Conservation (phyloP, 1,139 yeast species). For the Sugiyamaella grinbergsii region DNA sequence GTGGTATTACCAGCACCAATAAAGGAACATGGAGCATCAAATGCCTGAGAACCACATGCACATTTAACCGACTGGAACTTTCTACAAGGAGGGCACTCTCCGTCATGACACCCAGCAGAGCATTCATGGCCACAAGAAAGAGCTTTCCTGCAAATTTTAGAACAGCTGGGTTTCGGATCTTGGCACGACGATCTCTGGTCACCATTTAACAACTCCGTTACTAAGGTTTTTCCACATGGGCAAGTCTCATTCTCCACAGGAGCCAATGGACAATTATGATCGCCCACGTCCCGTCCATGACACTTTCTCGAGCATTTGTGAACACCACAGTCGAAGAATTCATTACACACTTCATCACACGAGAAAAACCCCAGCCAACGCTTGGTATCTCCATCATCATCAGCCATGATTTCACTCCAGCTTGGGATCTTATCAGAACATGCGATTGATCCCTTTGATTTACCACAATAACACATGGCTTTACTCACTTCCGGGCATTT, state of each 20-base stretch:
- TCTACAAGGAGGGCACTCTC: slow-evolving; percentile 68
- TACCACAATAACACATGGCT: slow-evolving; percentile 77
- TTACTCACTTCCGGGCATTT: slow-evolving; percentile 53
- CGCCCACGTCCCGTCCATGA: slow-evolving; percentile 51
- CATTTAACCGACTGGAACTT: slow-evolving; percentile 51
- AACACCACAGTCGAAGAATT: slow-evolving; percentile 62
- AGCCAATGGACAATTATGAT: slow-evolving; percentile 60
- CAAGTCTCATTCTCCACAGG: slow-evolving; percentile 65
- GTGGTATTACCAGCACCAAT: slow-evolving; percentile 56
- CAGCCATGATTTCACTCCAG: slow-evolving; percentile 19
- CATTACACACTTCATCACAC: slow-evolving; percentile 57
- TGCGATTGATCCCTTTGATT: slow-evolving; percentile 36
- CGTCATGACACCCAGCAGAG: slow-evolving; percentile 70
- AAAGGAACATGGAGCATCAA: slow-evolving; percentile 65
- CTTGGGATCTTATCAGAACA: slow-evolving; percentile 33
- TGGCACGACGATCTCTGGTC: slow-evolving; percentile 52
- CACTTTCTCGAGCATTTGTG: slow-evolving; percentile 65
- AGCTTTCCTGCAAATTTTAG: slow-evolving; percentile 58
- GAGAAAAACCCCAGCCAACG: slow-evolving; percentile 64
- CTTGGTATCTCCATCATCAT: neutral
- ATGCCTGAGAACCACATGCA: slow-evolving; percentile 54
- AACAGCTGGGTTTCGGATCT: slow-evolving; percentile 80
- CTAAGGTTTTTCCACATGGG: slow-evolving; percentile 68
- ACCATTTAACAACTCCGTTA: slow-evolving; percentile 44
- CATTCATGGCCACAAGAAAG: slow-evolving; percentile 76